Evolutionary conservation across 2,329 filamentous ascomycete species (phyloP).

Genomic region (Hypocreales sp.): DNA sequence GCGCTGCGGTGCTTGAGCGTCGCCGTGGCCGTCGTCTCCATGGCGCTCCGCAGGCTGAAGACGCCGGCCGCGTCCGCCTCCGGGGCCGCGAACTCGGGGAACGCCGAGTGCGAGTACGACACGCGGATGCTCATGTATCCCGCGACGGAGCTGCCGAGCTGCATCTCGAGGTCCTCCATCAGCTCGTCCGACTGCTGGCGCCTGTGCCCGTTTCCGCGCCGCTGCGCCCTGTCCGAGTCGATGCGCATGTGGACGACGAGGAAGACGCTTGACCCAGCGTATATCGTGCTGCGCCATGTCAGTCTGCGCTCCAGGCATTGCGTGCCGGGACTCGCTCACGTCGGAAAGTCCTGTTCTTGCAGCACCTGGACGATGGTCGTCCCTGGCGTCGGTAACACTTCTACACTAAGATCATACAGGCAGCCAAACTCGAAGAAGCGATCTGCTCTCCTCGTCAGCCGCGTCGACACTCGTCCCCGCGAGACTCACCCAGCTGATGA

Average conservation of each 20-base stretch:
- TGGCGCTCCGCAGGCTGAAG: constrained; percentile 25
- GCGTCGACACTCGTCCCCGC: neutral
- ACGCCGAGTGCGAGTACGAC: constrained; percentile 40
- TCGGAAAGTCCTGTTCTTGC: constrained; percentile 24
- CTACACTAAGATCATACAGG: constrained; percentile 30
- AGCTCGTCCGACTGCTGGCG: constrained; percentile 35
- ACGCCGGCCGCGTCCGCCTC: constrained; percentile 14
- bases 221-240: constrained; percentile 5
- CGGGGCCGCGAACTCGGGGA: constrained; percentile 19
- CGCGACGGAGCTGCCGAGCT: constrained; percentile 32
- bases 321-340: constrained; percentile 14
- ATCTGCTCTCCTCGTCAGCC: constrained; percentile 10
- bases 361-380: constrained; percentile 30
- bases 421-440: constrained; percentile 25
- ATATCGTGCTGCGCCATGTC: constrained; percentile 19
- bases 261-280: constrained; percentile 27
- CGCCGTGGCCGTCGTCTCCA: constrained; percentile 37
- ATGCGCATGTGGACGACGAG: constrained; percentile 31
- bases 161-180: constrained; percentile 41
- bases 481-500: constrained; percentile 8
- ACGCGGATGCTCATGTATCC: constrained; percentile 36
- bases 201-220: constrained; percentile 7
- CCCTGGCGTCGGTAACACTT: constrained; percentile 25
- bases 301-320: constrained; percentile 2
- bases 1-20: constrained; percentile 31